Evolutionary conservation across 75 land plant genomes (phyloP), one percentile per base, ranked within the genome.

Genomic region (Picea glauca): DNA sequence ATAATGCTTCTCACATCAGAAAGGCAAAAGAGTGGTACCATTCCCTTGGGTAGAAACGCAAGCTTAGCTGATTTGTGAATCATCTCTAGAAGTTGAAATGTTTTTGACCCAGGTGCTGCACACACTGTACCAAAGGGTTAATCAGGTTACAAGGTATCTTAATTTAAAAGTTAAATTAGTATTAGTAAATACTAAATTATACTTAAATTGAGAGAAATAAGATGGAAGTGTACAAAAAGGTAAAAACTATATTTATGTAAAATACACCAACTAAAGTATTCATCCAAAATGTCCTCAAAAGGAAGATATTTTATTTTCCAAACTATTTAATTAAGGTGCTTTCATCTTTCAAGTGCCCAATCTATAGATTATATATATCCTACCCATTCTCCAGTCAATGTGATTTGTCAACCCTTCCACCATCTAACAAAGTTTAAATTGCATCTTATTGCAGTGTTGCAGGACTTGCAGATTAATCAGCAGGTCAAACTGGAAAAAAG

Each of bases 101-200:
- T 98, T 83, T 98, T 98, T 35, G 99, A 98, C 58, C 99, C 99
- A 31, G 99, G 99, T 17, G 99, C 99, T 57, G 99, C 99, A 89
- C 99, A 98, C 99, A 98, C 99, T 98, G 89, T 68, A 85, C 14
- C 62, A 65, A 62, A 20, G 74, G 50, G 43, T 43, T 43, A 43
- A 20, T 8, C 23, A 43, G 23, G 18, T 35, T 67, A 67, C 46
- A 20, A 40, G 7, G 74, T 43, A 46, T 13, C 43, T 70, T 70
- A 66, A 66, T 13, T 32, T 35, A 20, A 66, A 66, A 15, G 68
- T 0, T 17, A 17, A 38, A n/a, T 40, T 40, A 68, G 20, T 5
- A 68, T 40, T 8, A 50, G 20, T 40, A 1, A 68, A 68, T 8
- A 50, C 20, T 40, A 1, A 68, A 68, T 38, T 18, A 40, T 68